Evolutionary conservation across 2,329 filamentous ascomycete genomes (phyloP).

Genomic region (Nemania serpens): DNA sequence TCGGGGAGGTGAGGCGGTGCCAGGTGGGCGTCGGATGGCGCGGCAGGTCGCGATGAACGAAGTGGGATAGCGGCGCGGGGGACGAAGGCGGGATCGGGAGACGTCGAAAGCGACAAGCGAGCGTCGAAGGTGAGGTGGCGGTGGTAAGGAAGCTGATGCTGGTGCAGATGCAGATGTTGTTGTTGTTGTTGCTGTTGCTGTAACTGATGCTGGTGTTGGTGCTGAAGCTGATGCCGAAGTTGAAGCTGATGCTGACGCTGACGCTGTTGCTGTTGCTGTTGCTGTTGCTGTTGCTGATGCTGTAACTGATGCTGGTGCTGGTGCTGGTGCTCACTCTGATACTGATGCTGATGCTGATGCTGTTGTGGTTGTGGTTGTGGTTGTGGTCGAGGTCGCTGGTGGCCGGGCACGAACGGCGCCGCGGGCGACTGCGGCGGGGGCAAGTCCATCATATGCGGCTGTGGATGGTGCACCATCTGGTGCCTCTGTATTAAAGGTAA

Average conservation of each 20-base stretch:
- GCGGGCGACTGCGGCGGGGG: conserved; percentile 28
- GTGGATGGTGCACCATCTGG: conserved; percentile 54
- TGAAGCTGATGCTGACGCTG: neutral
- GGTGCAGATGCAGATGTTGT: neutral
- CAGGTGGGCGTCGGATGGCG: conserved; percentile 38
- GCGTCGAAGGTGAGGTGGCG: conserved; percentile 19
- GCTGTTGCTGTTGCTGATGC: neutral
- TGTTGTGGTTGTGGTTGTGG: neutral
- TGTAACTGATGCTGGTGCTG: neutral
- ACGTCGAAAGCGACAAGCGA: conserved; percentile 17
- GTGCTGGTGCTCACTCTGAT: neutral
- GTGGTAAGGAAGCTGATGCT: neutral
- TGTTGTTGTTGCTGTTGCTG: conserved; percentile 7
- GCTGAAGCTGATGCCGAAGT: neutral
- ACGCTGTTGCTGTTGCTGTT: neutral
- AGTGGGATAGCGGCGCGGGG: conserved; percentile 29
- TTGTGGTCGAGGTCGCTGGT: conserved; percentile 6
- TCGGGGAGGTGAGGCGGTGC: conserved; percentile 39
- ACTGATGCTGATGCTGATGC: neutral
- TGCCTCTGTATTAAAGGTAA: conserved; percentile 58
- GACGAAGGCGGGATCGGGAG: conserved; percentile 22
- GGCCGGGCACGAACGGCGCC: conserved; percentile 24
- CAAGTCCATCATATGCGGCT: conserved; percentile 31
- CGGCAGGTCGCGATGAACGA: conserved; percentile 25
- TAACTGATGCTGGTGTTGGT: conserved; percentile 7